Base-by-base conservation (phyloP, 768 basidiomycete species). In the Daedaleopsis sinensis region DNA sequence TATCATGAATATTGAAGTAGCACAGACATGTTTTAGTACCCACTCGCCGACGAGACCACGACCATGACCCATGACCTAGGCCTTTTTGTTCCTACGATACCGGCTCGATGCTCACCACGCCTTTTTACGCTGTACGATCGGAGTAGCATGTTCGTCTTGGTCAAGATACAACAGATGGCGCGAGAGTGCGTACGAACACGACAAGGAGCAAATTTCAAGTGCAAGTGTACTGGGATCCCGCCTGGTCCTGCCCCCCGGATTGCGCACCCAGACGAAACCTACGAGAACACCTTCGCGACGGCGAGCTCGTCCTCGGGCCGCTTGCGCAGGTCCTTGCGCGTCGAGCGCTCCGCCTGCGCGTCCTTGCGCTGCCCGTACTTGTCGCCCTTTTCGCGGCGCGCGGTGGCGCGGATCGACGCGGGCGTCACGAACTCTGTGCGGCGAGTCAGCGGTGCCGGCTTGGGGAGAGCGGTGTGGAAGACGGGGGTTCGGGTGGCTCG, bases 201-300 rank as follows among this genome's bases (percentile, higher is more conserved):
- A n/a, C n/a, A n/a, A n/a, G n/a, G n/a, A n/a, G n/a, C n/a, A n/a
- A n/a, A n/a, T n/a, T n/a, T 32, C 27, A 32, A 32, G 27, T 32
- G 7, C 27, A 32, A 32, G 3, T n/a, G n/a, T n/a, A n/a, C n/a
- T n/a, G n/a, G n/a, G n/a, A 7, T 32, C 27, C 27, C 3, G 27
- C 27, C 4, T 32, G 27, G 7, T 32, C 27, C 27, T 32, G 27
- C 7, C 27, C 27, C 27, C 27, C 27, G 27, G 27, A 32, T 32
- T 32, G 27, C 5, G n/a, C n/a, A n/a, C n/a, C n/a, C n/a, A n/a
- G n/a, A n/a, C n/a, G n/a, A n/a, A 32, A 36, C 46, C 54, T 80
- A 99, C 57, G 90, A 87, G 75, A 99, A 99, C 35, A 99, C 91
- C 74, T 92, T 94, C 35, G 87, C 79, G 57, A 95, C 92, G 24